phyloP scores from a whole-genome alignment of 1,139 yeast genomes.

The Kodamaea suecica region DNA sequence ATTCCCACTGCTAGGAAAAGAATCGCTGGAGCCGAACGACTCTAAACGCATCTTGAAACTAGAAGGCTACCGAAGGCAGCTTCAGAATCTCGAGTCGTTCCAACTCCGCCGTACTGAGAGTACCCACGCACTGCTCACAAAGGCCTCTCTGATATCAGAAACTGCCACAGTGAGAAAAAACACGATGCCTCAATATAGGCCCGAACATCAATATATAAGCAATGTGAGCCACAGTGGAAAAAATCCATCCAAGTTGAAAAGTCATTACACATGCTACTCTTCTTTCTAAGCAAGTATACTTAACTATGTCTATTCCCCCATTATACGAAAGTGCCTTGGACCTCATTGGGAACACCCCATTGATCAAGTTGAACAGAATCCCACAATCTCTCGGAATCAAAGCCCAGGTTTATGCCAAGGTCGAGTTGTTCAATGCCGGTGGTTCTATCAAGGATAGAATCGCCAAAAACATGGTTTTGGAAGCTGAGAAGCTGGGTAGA shows the following conservation, averaged over 20 bases:
- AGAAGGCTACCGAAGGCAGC: no score
- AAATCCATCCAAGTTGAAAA: not conserved
- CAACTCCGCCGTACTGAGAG: no score
- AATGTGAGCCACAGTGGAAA: no score
- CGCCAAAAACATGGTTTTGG: conserved; percentile 69
- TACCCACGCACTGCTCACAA: no score
- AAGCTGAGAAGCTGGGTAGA: conserved; percentile 75
- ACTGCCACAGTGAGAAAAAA: no score
- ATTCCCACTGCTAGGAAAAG: not conserved
- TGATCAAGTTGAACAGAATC: conserved; percentile 68
- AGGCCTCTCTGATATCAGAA: no score
- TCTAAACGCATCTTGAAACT: not conserved
- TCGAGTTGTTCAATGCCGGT: conserved; percentile 66
- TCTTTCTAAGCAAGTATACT: no score
- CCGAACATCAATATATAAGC: no score
- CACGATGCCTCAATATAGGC: no score
- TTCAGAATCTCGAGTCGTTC: no score
- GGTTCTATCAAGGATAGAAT: conserved; percentile 70
- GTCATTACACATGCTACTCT: not conserved
- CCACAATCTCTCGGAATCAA: conserved; percentile 78
- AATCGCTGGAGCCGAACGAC: not conserved
- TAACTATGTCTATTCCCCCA: conserved; percentile 30
- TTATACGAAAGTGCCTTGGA: conserved; percentile 47
- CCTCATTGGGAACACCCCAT: conserved; percentile 81
- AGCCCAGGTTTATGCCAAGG: conserved; percentile 57